Conservation (phyloP, 176 grass and related monocot species). For the Lolium multiflorum region DNA sequence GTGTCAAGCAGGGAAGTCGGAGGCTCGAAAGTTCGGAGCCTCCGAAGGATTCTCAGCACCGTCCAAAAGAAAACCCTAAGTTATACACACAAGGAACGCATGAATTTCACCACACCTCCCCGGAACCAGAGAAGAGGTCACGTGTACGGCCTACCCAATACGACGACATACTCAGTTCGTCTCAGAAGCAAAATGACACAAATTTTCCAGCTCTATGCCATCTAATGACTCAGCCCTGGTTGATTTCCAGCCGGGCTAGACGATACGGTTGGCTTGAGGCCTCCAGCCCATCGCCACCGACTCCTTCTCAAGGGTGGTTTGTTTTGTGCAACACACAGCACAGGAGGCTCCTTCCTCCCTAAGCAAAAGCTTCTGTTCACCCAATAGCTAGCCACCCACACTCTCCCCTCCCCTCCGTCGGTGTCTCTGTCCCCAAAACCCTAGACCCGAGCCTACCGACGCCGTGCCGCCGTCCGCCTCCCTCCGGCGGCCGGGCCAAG, state of each 20-base stretch:
- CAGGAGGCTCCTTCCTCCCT: conserved; percentile 37
- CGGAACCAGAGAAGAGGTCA: neutral
- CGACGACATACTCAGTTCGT: neutral
- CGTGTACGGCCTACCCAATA: neutral
- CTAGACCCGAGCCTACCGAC: conserved; percentile 27
- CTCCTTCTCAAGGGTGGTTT: fast-evolving
- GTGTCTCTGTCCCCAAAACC: conserved; percentile 50
- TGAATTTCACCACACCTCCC: neutral
- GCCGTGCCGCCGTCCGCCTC: conserved; percentile 27
- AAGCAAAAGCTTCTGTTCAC: conserved; percentile 43
- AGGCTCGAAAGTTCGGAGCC: too few species aligned
- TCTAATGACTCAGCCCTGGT: neutral
- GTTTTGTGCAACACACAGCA: neutral
- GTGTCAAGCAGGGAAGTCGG: too few species aligned
- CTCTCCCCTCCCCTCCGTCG: conserved; percentile 6
- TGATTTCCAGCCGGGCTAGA: neutral
- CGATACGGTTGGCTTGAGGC: neutral
- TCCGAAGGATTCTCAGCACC: too few species aligned
- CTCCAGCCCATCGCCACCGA: neutral
- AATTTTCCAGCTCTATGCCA: neutral
- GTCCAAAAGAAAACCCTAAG: neutral
- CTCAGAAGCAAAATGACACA: neutral
- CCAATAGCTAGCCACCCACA: conserved; percentile 36
- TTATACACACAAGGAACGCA: neutral
- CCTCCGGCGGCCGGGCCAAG: neutral